Percentiles rank a stretch among this genome's conserved stretches.
These are phyloP conservation scores for Selenicereus undatus DNA, from an alignment of 148 eudicot species.

Conservation along the genomic window DNA sequence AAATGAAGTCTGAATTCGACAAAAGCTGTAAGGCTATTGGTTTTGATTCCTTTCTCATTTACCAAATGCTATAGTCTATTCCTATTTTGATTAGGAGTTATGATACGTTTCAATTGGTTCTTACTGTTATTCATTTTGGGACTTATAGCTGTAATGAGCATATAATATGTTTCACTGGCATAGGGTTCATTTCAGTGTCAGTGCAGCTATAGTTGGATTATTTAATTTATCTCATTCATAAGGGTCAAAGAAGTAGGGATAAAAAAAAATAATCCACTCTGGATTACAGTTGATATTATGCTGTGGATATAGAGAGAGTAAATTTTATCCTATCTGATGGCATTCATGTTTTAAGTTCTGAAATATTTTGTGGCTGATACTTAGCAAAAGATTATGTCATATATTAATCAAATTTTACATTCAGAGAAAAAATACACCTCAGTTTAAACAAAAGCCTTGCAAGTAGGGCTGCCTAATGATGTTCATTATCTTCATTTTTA, in stretches of 20 bases:
- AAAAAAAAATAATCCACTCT: too few species aligned
- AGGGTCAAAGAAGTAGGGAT: not conserved
- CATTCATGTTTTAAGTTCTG: too few species aligned
- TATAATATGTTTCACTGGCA: not conserved
- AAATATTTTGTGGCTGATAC: too few species aligned
- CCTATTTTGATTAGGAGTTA: not conserved
- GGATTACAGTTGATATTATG: too few species aligned
- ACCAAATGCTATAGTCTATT: not conserved
- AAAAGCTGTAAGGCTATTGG: conserved; percentile 24
- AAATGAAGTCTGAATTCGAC: conserved; percentile 20
- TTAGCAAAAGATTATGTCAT: too few species aligned
- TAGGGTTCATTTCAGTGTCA: not conserved
- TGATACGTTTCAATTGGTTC: not conserved
- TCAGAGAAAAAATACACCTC: too few species aligned
- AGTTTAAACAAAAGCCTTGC: too few species aligned
- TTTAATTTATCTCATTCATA: not conserved
- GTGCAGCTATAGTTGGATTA: not conserved
- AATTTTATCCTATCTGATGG: too few species aligned
- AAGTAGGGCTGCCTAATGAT: too few species aligned
- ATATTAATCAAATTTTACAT: too few species aligned
- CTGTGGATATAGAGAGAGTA: too few species aligned
- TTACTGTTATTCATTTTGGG: not conserved
- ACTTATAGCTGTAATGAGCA: not conserved
- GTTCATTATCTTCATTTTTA: too few species aligned
- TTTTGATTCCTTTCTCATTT: conserved; percentile 8